A percentile compares a stretch with the other conserved stretches of the same genome.
Conservation (phyloP, 1,284 basidiomycete species). For the Papiliotrema fonsecae region DNA sequence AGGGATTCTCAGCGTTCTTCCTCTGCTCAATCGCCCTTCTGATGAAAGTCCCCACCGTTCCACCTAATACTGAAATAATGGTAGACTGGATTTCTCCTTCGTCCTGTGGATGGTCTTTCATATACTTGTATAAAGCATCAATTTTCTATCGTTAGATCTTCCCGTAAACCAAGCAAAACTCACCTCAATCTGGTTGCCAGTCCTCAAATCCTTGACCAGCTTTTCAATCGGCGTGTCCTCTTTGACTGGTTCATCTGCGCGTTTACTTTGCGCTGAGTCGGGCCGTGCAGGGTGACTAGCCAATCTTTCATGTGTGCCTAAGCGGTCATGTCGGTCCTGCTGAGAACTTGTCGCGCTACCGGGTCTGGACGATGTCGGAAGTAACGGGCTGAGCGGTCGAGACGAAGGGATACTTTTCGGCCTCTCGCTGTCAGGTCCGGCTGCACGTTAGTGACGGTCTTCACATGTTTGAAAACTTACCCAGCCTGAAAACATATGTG, state of each 20-base stretch:
- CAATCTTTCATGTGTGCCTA: neutral
- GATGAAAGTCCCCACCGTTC: slow-evolving; percentile 37
- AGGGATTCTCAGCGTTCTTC: slow-evolving; percentile 26
- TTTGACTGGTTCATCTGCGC: slow-evolving; percentile 3
- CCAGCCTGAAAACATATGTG: slow-evolving; percentile 57
- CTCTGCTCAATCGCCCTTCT: slow-evolving; percentile 35
- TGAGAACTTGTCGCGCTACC: neutral
- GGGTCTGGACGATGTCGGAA: neutral
- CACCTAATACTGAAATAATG: slow-evolving; percentile 29
- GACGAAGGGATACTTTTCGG: neutral
- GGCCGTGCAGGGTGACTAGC: neutral
- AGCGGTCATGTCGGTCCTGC: neutral
- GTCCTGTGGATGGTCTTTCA: slow-evolving; percentile 88
- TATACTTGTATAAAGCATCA: slow-evolving; percentile 89
- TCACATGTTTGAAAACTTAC: slow-evolving; percentile 48
- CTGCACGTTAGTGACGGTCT: neutral
- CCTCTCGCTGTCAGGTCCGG: neutral
- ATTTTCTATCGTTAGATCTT: no score
- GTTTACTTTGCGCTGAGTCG: neutral
- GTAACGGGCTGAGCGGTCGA: neutral
- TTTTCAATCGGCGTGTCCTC: slow-evolving; percentile 21
- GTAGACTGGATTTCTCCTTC: slow-evolving; percentile 68
- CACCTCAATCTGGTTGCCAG: slow-evolving; percentile 22
- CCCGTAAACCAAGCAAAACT: no score
- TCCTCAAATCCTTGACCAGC: slow-evolving; percentile 18